Evolutionary conservation across 495 filamentous ascomycete genomes (phyloP).

Genomic region (Talaromyces nanjingensis): DNA sequence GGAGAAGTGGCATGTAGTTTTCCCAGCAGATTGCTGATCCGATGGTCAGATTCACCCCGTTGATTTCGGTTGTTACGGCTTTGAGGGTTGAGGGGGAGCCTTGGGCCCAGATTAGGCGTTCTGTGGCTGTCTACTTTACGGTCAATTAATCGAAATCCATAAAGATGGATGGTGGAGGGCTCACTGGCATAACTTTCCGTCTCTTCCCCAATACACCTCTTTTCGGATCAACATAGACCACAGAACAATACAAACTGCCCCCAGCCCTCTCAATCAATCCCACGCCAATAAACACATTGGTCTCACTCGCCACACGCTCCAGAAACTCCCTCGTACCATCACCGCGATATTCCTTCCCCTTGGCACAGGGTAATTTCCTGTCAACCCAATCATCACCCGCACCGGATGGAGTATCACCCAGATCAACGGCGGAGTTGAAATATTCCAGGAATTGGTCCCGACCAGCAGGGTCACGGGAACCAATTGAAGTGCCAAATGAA

Average conservation of each 20-base stretch:
- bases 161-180: no score
- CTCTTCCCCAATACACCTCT: constrained; percentile 75
- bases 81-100: constrained; percentile 74
- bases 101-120: constrained; percentile 85
- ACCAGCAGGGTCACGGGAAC: constrained; percentile 57
- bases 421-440: constrained; percentile 70
- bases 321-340: constrained; percentile 82
- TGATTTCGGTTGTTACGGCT: constrained; percentile 74
- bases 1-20: constrained; percentile 88
- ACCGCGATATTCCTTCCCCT: constrained; percentile 48
- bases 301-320: constrained; percentile 65
- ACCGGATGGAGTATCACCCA: constrained; percentile 77
- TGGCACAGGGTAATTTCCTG: constrained; percentile 47
- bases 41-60: constrained; percentile 67
- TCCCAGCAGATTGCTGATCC: constrained; percentile 96
- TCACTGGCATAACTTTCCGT: constrained; percentile 85
- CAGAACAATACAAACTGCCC: constrained; percentile 79
- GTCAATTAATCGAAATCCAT: no score
- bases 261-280: constrained; percentile 75
- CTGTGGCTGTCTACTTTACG: constrained; percentile 57
- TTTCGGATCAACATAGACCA: constrained; percentile 72
- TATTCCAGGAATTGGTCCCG: constrained; percentile 81
- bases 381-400: constrained; percentile 68
- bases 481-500: constrained; percentile 68
- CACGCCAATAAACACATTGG: constrained; percentile 70